phyloP scores from a whole-genome alignment of 78 protist genomes.

The Cavenderia fasciculata region DNA sequence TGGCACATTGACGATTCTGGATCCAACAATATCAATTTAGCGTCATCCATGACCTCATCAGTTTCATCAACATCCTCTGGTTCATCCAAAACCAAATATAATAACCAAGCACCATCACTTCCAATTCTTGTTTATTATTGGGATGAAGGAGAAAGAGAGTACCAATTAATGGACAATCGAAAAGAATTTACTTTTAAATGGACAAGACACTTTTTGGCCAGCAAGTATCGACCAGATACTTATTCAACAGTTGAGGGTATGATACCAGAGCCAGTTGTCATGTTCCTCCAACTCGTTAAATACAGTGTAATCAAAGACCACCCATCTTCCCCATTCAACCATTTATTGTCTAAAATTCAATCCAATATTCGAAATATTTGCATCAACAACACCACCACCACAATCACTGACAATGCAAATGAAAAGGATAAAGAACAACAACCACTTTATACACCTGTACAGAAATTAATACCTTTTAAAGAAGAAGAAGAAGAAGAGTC shows the following conservation, averaged over 20 bases:
- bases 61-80: too few species aligned
- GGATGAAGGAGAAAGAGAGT: not conserved
- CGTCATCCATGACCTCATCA: not conserved
- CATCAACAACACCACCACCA: not conserved
- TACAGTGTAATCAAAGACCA: not conserved
- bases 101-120: too few species aligned
- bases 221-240: too few species aligned
- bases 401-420: not conserved
- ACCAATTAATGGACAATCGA: not conserved
- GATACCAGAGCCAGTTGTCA: slow-evolving; percentile 41
- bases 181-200: slow-evolving; percentile 42
- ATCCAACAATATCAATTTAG: not conserved
- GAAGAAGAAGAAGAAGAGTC: too few species aligned
- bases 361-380: too few species aligned
- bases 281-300: slow-evolving; percentile 30
- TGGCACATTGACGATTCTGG: slow-evolving; percentile 37
- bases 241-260: slow-evolving; percentile 21
- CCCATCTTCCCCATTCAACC: not conserved
- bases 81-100: too few species aligned
- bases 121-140: slow-evolving; percentile 22
- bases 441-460: too few species aligned
- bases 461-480: too few species aligned
- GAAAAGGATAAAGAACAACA: too few species aligned
- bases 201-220: slow-evolving; percentile 35
- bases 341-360: too few species aligned